Percentiles rank a stretch among this genome's conserved stretches.
phyloP scores from a whole-genome alignment of 805 yeast genomes.

The Priceomyces carsonii region DNA sequence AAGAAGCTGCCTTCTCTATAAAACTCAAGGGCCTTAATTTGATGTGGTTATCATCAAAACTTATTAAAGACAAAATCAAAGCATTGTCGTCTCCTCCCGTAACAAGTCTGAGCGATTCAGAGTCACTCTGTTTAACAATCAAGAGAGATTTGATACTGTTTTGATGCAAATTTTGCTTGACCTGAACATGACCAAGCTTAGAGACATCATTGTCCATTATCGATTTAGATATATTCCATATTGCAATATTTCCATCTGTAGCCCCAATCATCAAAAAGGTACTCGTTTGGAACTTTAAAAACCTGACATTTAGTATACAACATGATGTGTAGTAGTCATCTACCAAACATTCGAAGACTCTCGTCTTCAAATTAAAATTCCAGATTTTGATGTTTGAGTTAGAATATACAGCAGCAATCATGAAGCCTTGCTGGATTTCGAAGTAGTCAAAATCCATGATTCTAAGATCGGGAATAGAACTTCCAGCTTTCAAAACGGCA shows the following conservation, averaged over 20 bases:
- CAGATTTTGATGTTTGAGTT: conserved; percentile 76
- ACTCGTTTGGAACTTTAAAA: conserved; percentile 32
- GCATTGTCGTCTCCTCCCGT: conserved; percentile 97
- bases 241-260: conserved; percentile 77
- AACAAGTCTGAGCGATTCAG: conserved; percentile 41
- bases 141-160: conserved; percentile 76
- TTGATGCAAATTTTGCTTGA: conserved; percentile 68
- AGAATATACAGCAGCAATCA: conserved; percentile 75
- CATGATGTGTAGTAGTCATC: conserved; percentile 65
- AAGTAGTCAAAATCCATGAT: conserved; percentile 79
- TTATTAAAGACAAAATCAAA: conserved; percentile 30
- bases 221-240: conserved; percentile 50
- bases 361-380: conserved; percentile 43
- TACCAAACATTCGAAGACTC: conserved; percentile 44
- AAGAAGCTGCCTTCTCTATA: conserved; percentile 69
- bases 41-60: conserved; percentile 11
- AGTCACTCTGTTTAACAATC: conserved; percentile 12
- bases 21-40: conserved; percentile 31
- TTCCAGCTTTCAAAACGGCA: conserved; percentile 55
- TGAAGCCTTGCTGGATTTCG: conserved; percentile 44
- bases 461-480: conserved; percentile 75
- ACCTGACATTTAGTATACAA: conserved; percentile 67
- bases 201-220: not conserved
- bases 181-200: conserved; percentile 26
- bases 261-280: conserved; percentile 57